A percentile compares a stretch with the other conserved stretches of the same genome.
These are phyloP conservation scores for Plectranthus barbatus DNA, from an alignment of 257 asterid genomes.

Conservation along the genomic window DNA sequence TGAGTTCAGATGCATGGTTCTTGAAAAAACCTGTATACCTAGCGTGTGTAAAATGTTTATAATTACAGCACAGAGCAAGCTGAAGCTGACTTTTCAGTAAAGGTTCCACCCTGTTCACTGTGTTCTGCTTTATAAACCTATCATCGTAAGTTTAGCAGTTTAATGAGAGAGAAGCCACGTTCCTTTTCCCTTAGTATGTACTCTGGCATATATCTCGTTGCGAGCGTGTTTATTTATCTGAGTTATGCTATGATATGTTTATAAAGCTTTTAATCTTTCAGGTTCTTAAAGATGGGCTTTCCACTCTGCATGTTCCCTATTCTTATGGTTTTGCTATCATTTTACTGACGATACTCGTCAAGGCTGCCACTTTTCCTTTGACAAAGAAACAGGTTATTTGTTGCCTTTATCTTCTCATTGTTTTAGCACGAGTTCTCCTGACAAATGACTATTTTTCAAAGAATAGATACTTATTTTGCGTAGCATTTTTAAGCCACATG, in stretches of 20 bases:
- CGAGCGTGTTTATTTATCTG: not conserved
- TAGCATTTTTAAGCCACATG: not conserved
- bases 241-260: constrained; percentile 48
- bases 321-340: constrained; percentile 98
- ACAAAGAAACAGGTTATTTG: constrained; percentile 87
- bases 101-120: no score
- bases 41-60: not conserved
- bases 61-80: not conserved
- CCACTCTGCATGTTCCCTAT: no score
- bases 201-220: no score
- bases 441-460: no score
- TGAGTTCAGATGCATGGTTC: no score
- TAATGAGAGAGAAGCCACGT: no score
- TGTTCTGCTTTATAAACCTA: no score
- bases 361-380: constrained; percentile 90
- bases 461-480: not conserved
- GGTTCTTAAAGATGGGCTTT: no score
- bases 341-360: constrained; percentile 76
- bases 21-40: not conserved
- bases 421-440: not conserved
- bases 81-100: not conserved
- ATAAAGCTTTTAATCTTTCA: no score
- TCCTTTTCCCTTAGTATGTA: no score
- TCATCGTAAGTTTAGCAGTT: no score
- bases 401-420: constrained; percentile 1